phyloP scores from a whole-genome alignment of 257 asterid genomes.

The Solanum megistacrolobum region DNA sequence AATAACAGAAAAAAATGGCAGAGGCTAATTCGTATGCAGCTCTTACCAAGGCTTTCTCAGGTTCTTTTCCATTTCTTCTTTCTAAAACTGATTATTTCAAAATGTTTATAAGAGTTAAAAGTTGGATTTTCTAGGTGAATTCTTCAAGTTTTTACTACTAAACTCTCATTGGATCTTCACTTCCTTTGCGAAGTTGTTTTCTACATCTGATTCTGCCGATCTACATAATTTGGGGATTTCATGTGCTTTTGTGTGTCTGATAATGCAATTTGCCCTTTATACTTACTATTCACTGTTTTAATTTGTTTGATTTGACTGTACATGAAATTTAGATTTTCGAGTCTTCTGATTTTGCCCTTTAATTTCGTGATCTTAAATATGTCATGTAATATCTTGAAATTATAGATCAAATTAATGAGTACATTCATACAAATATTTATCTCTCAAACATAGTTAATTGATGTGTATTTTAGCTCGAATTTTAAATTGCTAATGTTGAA shows the following conservation, averaged over 20 bases:
- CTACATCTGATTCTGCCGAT: not conserved
- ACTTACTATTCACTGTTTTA: not conserved
- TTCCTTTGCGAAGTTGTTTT: not conserved
- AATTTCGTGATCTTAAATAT: too few species aligned
- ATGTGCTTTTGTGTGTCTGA: not conserved
- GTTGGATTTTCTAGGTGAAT: not conserved
- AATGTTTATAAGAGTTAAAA: not conserved
- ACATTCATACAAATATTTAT: too few species aligned
- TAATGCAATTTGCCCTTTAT: not conserved
- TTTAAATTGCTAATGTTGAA: too few species aligned
- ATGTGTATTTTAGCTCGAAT: too few species aligned
- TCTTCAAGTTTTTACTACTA: not conserved
- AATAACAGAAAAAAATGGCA: slow-evolving; percentile 24
- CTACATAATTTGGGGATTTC: not conserved
- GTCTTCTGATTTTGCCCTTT: not conserved
- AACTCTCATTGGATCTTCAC: not conserved
- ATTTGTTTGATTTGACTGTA: not conserved
- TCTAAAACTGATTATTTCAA: not conserved
- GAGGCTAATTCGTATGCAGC: slow-evolving; percentile 40
- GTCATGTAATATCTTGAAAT: not conserved
- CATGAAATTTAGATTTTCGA: not conserved
- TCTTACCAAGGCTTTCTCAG: slow-evolving; percentile 64
- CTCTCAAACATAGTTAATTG: not conserved
- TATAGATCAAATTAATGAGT: too few species aligned
- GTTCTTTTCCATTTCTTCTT: slow-evolving; percentile 12